A percentile compares a stretch with the other conserved stretches of the same genome.
phyloP scores from a whole-genome alignment of 352 stramenopile genomes.

The Pythium rishiriense region DNA sequence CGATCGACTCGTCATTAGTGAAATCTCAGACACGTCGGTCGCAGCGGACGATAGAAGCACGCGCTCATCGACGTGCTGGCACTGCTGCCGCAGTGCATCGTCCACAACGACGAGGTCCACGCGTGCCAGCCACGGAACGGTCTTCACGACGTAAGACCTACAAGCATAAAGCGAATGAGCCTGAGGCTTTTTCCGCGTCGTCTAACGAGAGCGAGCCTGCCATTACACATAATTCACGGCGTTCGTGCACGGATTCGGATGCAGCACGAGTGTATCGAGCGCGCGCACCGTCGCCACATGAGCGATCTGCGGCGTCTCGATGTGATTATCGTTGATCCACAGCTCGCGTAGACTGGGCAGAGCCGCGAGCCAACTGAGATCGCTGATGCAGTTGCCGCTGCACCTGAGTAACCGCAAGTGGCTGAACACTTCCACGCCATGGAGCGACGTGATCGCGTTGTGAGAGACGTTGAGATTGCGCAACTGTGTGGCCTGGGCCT shows the following conservation, averaged over 20 bases:
- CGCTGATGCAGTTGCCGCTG: constrained; percentile 53
- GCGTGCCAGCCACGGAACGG: constrained; percentile 49
- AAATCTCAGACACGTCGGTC: constrained; percentile 41
- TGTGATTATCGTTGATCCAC: constrained; percentile 56
- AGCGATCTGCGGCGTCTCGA: constrained; percentile 50
- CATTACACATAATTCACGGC: constrained; percentile 47
- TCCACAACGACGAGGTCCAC: constrained; percentile 50
- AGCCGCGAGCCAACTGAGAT: constrained; percentile 41
- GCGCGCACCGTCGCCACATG: constrained; percentile 43
- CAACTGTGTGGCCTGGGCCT: constrained; percentile 48
- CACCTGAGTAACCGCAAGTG: constrained; percentile 55
- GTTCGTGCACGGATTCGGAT: constrained; percentile 72
- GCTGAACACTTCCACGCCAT: constrained; percentile 39
- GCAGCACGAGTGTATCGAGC: constrained; percentile 45
- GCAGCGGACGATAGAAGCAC: constrained; percentile 33
- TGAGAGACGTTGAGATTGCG: constrained; percentile 63
- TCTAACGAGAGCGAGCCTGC: neutral
- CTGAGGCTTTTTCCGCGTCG: neutral
- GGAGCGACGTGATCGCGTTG: constrained; percentile 51
- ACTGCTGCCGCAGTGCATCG: constrained; percentile 42
- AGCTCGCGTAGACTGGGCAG: constrained; percentile 50
- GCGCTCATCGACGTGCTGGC: constrained; percentile 42
- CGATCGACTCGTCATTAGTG: constrained; percentile 33
- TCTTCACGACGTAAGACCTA: constrained; percentile 35
- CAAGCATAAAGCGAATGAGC: neutral